Conservation (phyloP, 768 basidiomycete species). For the Terana coerulea region DNA sequence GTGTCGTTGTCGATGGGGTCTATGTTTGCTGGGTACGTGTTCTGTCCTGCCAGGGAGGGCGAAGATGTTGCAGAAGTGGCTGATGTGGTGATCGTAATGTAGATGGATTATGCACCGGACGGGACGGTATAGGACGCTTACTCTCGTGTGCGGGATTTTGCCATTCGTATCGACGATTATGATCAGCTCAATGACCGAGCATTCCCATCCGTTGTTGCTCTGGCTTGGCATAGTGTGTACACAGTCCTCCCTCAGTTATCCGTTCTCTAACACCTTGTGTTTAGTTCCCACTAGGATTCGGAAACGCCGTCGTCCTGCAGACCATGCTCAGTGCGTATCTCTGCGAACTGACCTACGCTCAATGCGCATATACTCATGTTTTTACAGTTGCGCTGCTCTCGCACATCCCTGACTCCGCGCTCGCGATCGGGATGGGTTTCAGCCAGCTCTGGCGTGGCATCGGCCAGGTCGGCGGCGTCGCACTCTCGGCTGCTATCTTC, state of each 20-base stretch:
- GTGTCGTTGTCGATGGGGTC: conserved; percentile 58
- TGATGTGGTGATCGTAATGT: background rate
- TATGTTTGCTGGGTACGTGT: conserved; percentile 52
- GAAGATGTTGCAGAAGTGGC: conserved; percentile 22
- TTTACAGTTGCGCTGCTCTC: conserved; percentile 56
- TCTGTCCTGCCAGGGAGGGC: background rate
- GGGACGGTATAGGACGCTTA: conserved; percentile 58
- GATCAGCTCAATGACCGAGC: conserved; percentile 44
- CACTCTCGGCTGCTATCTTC: conserved; percentile 63
- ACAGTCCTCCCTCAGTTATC: conserved; percentile 3
- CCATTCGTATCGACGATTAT: conserved; percentile 54
- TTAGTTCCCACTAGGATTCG: conserved; percentile 67
- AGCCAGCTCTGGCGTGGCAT: conserved; percentile 63
- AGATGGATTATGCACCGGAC: conserved; percentile 62
- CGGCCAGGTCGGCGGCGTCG: conserved; percentile 73
- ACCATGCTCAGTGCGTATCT: conserved; percentile 60
- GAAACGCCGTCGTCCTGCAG: conserved; percentile 67
- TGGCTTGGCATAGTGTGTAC: conserved; percentile 65
- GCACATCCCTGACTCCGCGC: conserved; percentile 43
- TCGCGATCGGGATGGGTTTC: conserved; percentile 70
- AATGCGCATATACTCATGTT: background rate
- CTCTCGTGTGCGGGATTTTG: conserved; percentile 57
- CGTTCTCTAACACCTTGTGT: background rate
- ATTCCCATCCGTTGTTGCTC: conserved; percentile 45
- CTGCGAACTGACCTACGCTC: background rate